These are phyloP conservation scores for Xerocomellus chrysenteron DNA, from an alignment of 768 basidiomycete species.

Conservation along the genomic window DNA sequence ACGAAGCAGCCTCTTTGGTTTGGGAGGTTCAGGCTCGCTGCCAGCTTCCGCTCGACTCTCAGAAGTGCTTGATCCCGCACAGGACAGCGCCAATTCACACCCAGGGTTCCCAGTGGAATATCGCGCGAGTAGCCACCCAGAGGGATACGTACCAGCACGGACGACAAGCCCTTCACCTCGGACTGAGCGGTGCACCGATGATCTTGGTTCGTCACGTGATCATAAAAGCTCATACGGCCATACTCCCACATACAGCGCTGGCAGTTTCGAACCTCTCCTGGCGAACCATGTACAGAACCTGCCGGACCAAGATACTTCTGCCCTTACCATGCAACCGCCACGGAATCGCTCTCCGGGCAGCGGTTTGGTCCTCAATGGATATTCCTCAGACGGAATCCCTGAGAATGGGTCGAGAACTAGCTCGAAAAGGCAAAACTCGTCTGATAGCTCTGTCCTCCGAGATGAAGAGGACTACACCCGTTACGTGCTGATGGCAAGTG, in stretches of 20 bases:
- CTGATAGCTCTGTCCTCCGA: conserved; percentile 29
- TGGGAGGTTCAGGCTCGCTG: conserved; percentile 17
- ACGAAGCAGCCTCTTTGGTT: conserved; percentile 31
- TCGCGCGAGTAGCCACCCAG: conserved; percentile 13
- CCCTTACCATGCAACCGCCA: conserved; percentile 24
- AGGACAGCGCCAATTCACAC: conserved; percentile 50
- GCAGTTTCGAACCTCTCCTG: conserved; percentile 62
- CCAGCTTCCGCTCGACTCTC: conserved; percentile 37
- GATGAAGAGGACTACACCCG: conserved; percentile 60
- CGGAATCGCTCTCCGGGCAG: conserved; percentile 25
- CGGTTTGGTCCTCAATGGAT: neutral
- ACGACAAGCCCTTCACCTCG: conserved; percentile 48
- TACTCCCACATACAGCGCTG: conserved; percentile 49
- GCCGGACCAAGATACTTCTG: conserved; percentile 20
- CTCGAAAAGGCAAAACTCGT: conserved; percentile 20
- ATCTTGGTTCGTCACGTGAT: conserved; percentile 29
- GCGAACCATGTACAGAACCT: conserved; percentile 39
- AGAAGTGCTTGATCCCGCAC: conserved; percentile 17
- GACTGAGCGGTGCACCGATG: conserved; percentile 16
- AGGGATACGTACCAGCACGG: conserved; percentile 47
- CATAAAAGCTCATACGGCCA: conserved; percentile 39
- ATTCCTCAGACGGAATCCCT: conserved; percentile 26
- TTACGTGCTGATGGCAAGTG: conserved; percentile 53
- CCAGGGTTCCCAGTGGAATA: conserved; percentile 38
- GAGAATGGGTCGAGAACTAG: conserved; percentile 25